Evolutionary conservation across 2,329 filamentous ascomycete species (phyloP), one percentile per base, ranked within the genome.

Genomic region (Exophiala xenobiotica): DNA sequence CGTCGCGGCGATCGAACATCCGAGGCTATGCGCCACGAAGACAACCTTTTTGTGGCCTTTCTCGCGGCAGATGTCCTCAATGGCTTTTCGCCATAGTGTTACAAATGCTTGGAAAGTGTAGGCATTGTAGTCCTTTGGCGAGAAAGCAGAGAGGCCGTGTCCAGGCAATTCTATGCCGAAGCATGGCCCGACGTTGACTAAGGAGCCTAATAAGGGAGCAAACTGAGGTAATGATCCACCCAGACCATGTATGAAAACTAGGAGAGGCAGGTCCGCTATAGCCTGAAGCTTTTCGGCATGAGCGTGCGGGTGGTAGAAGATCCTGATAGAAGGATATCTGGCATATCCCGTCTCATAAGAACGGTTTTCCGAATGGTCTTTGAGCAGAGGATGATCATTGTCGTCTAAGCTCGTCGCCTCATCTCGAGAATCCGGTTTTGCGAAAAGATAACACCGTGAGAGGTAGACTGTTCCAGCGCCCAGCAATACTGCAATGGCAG

Each of bases 191-290:
- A 90, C 75, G 65, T 95, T 90, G 44, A 87, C 81, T 41, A 99
- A 77, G 67, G 88, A 93, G 16, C 83, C 86, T 12, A 97, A 73
- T 4, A 97, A 73, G 23, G 87, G 82, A 49, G 88, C 80, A 65
- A 96, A 97, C 65, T 97, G 93, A 8, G 90, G 86, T 19, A 90
- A 80, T 0, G 89, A 95, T 42, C 93, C 93, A n/a, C 92, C 93
- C 7, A 97, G 78, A 1, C 93, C 93, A 65, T 97, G 93, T 51
- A 97, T 78, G 65, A 95, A 96, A 37, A 97, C 90, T 3, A 97
- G 74, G 7, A 99, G 73, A 1, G 93, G 93, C 8, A 96, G 72
- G 0, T 88, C 85, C 0, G 80, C 78, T 1, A 89, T 88, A 55
- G 83, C 78, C 35, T 76, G 79, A 3, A 97, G 78, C 67, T 93